Percentiles rank a stretch among this genome's conserved stretches.
Evolutionary conservation across 768 basidiomycete species (phyloP).

Genomic region (Naematelia encephala): DNA sequence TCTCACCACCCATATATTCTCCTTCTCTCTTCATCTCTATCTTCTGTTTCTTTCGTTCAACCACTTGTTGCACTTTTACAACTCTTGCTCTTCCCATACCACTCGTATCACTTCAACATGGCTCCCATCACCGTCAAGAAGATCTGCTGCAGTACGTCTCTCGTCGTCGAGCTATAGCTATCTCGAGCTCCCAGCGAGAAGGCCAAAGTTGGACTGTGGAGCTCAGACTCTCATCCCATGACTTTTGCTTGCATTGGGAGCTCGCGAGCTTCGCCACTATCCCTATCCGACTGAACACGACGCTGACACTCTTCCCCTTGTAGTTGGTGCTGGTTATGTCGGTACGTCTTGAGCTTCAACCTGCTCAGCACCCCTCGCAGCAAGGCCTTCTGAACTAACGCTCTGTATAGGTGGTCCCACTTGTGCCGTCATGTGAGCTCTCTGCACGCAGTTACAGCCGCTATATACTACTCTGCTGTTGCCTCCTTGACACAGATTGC

Average conservation of each 20-base stretch:
- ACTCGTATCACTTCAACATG: slow-evolving; percentile 24
- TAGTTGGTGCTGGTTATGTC: slow-evolving; percentile 65
- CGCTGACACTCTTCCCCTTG: slow-evolving; percentile 7
- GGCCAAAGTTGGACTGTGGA: too few relatives aligned
- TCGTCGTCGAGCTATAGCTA: not conserved
- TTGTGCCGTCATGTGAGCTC: slow-evolving; percentile 71
- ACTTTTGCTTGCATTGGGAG: too few relatives aligned
- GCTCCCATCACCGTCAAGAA: slow-evolving; percentile 63
- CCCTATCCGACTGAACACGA: too few relatives aligned
- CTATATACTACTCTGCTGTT: not conserved
- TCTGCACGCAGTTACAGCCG: not conserved
- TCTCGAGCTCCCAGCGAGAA: too few relatives aligned
- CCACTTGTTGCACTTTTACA: not conserved
- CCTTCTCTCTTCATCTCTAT: slow-evolving; percentile 5
- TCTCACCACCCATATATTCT: not conserved
- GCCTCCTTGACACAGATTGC: not conserved
- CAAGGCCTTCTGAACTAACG: slow-evolving; percentile 5
- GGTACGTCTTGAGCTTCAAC: slow-evolving; percentile 55
- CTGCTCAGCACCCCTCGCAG: not conserved
- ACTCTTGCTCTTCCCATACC: not conserved
- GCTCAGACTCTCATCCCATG: too few relatives aligned
- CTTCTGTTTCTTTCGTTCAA: slow-evolving; percentile 4
- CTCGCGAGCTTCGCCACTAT: too few relatives aligned
- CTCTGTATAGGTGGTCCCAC: slow-evolving; percentile 78
- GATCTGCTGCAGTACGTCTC: slow-evolving; percentile 81